A percentile compares a stretch with the other conserved stretches of the same genome.
Conservation (phyloP, 768 basidiomycete species). For the Hygrocybe coccinea region DNA sequence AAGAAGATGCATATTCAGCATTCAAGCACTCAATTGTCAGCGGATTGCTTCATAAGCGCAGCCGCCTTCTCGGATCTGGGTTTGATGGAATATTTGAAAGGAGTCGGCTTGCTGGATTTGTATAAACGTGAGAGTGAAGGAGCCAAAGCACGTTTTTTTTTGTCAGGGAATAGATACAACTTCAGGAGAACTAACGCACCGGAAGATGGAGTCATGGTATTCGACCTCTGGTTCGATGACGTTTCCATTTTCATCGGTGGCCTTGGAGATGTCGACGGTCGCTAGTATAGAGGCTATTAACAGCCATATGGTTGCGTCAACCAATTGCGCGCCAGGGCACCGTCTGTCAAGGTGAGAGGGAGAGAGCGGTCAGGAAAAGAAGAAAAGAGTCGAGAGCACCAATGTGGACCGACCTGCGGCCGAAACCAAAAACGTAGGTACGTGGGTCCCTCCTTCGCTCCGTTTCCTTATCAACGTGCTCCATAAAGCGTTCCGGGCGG, state of each 20-base stretch:
- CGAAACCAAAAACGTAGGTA: constrained; percentile 38
- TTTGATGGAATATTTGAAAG: constrained; percentile 46
- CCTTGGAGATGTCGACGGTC: constrained; percentile 19
- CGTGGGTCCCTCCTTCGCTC: constrained; percentile 20
- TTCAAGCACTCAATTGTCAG: too few species aligned
- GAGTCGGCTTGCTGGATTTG: constrained; percentile 40
- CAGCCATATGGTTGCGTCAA: constrained; percentile 46
- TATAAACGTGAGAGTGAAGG: background rate
- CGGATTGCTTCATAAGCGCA: constrained; percentile 27
- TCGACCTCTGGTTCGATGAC: constrained; percentile 44
- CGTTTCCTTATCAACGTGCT: constrained; percentile 24
- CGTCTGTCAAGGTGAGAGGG: constrained; percentile 31
- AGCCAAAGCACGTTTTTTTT: too few species aligned
- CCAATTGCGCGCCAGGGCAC: constrained; percentile 61
- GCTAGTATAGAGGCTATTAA: constrained; percentile 16
- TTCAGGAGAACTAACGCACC: constrained; percentile 38
- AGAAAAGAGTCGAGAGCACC: background rate
- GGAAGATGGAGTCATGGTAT: constrained; percentile 60
- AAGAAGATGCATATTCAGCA: too few species aligned
- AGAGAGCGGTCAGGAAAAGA: background rate
- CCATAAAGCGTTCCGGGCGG: constrained; percentile 35
- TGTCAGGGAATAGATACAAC: background rate
- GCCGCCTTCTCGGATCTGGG: constrained; percentile 45
- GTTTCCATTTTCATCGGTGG: constrained; percentile 45
- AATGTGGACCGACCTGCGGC: constrained; percentile 35